These are phyloP conservation scores for Haberlea rhodopensis DNA, from an alignment of 257 asterid species.

Conservation along the genomic window DNA sequence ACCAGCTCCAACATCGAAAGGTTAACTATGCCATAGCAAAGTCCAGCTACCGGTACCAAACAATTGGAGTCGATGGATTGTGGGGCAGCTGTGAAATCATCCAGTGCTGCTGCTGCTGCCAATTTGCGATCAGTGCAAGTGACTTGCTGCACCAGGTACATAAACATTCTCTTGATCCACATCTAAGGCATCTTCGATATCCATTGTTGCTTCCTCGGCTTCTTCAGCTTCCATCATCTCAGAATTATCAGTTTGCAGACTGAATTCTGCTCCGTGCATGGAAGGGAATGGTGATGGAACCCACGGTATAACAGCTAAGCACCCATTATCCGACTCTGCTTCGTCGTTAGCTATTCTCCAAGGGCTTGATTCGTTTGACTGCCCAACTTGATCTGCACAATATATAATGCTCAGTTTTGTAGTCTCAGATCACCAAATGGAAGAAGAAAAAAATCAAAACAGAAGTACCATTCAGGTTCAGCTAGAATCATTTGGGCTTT, in stretches of 20 bases:
- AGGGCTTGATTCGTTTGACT: constrained; percentile 1
- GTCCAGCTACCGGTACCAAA: not conserved
- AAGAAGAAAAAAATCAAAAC: not conserved
- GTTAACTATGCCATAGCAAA: not conserved
- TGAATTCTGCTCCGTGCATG: not conserved
- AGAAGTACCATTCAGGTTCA: no score
- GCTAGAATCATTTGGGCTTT: no score
- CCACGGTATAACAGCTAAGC: constrained; percentile 4
- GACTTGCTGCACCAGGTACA: constrained; percentile 6
- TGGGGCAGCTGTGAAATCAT: constrained; percentile 3
- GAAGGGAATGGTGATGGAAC: not conserved
- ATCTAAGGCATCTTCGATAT: not conserved
- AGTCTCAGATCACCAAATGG: not conserved
- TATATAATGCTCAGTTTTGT: not conserved
- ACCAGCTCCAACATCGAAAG: not conserved
- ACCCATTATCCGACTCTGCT: not conserved
- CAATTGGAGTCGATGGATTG: not conserved
- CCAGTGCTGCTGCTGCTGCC: not conserved
- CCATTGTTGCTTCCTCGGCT: constrained; percentile 5
- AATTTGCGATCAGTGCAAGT: not conserved
- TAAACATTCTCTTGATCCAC: not conserved
- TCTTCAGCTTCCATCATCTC: constrained; percentile 6
- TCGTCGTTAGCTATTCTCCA: not conserved
- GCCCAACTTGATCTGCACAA: not conserved
- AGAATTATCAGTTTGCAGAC: not conserved